Conservation (phyloP, 805 yeast genomes). For the Sugiyamaella floridensis region DNA sequence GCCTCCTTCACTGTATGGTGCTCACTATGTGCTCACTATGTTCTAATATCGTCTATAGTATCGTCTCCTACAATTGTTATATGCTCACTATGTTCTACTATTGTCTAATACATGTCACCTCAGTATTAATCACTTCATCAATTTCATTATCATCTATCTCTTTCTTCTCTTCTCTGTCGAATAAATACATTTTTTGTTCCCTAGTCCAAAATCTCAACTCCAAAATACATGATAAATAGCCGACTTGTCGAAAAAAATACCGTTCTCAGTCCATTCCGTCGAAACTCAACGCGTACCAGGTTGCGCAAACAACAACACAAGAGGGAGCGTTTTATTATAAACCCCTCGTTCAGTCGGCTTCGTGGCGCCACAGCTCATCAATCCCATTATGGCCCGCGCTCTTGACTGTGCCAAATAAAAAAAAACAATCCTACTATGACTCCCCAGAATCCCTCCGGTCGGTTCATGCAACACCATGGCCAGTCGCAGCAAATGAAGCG, state of each 20-base stretch:
- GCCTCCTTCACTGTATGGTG: too few relatives aligned
- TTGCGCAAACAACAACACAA: background rate
- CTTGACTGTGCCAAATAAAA: background rate
- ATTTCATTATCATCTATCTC: background rate
- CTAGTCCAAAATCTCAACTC: background rate
- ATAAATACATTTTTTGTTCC: background rate
- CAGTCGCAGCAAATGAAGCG: constrained; percentile 8
- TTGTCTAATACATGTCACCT: too few relatives aligned
- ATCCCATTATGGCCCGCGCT: background rate
- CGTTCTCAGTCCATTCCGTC: background rate
- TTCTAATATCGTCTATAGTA: too few relatives aligned
- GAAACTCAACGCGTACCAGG: background rate
- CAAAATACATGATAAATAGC: background rate
- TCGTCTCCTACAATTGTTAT: too few relatives aligned
- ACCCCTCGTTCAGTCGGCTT: too few relatives aligned
- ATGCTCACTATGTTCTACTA: too few relatives aligned
- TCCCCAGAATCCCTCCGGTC: background rate
- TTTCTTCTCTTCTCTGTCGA: background rate
- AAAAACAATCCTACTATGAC: background rate
- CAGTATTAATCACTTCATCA: background rate
- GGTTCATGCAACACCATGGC: background rate
- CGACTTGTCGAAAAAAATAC: background rate
- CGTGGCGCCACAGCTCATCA: background rate
- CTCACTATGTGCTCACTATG: too few relatives aligned
- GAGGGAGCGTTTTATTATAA: background rate